Base-by-base conservation (phyloP, 768 basidiomycete genomes). In the Chlorophyllum brunneum region DNA sequence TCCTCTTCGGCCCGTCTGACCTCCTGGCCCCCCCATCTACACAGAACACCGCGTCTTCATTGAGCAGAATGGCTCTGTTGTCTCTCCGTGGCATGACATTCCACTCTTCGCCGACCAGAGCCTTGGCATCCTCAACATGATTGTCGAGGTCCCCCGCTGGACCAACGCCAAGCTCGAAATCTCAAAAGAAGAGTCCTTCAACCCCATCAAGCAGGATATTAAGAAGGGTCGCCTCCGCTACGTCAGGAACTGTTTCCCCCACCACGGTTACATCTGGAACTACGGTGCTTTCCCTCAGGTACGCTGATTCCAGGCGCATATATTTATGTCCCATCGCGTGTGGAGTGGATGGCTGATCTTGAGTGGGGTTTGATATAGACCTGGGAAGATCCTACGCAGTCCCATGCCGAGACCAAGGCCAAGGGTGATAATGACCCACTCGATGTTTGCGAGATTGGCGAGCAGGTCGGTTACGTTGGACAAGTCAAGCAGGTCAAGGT, bases 101-200 rank as follows among this genome's bases (percentile, higher is more conserved):
- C 93, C 95, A 9, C 93, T 98, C 65, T 98, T 97, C 69, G 94
- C 94, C 49, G 93, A 99, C 73, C 91, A 86, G 77, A 86, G 77
- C 75, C 89, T 88, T 70, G 91, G 91, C 65, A 87, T 98, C 77
- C 80, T 97, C 75, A 98, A 98, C 87, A 98, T 98, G 92, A 77
- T 97, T 70, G 94, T 97, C 72, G 92, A 97, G 75, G 83, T 95
- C 52, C 97, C 97, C 43, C 89, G 97, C 64, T 99, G 97, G 97
- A 97, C 95, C 70, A 98, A 99, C 78, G 97, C 97, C 48, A 98
- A 99, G 81, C 90, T 98, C 88, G 97, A 99, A 75, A 97, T 97
- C 70, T 95, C 81, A 72, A 99, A 97, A 73, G 94, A 97, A 64
- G 95, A 98, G 70, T 49, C 82, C n/a, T 92, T 98, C 84, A 99